A percentile compares a stretch with the other conserved stretches of the same genome.
Conservation (phyloP, 2,329 filamentous ascomycete genomes). For the Nemania sp. region DNA sequence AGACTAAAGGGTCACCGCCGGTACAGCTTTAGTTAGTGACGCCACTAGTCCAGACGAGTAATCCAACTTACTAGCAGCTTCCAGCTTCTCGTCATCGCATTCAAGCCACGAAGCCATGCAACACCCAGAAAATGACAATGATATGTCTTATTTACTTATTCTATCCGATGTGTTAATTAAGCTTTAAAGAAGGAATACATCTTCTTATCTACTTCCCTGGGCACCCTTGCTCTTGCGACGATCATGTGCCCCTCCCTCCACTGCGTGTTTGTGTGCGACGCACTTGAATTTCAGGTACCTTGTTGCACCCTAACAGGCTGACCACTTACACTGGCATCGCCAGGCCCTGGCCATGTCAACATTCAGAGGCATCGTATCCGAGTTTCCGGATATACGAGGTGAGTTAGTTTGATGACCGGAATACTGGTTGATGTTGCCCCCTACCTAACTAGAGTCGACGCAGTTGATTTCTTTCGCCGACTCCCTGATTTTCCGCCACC, state of each 20-base stretch:
- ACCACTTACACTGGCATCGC: not conserved
- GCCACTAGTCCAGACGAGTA: too few relatives aligned
- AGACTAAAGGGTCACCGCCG: too few relatives aligned
- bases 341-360: constrained; percentile 73
- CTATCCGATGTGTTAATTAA: too few relatives aligned
- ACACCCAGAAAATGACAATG: too few relatives aligned
- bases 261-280: not conserved
- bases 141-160: too few relatives aligned
- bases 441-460: constrained; percentile 15
- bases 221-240: not conserved
- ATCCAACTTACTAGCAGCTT: too few relatives aligned
- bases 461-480: constrained; percentile 85
- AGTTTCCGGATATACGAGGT: constrained; percentile 84
- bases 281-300: not conserved
- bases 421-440: not conserved
- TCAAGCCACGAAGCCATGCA: too few relatives aligned
- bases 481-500: constrained; percentile 66
- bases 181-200: too few relatives aligned
- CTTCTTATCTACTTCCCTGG: too few relatives aligned
- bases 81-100: too few relatives aligned
- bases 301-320: not conserved
- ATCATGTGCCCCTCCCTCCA: not conserved
- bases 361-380: constrained; percentile 76
- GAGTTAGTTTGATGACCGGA: constrained; percentile 41
- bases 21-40: too few relatives aligned